These are phyloP conservation scores for Globisporangium acanthophoron DNA, from an alignment of 352 stramenopile species.

Conservation along the genomic window DNA sequence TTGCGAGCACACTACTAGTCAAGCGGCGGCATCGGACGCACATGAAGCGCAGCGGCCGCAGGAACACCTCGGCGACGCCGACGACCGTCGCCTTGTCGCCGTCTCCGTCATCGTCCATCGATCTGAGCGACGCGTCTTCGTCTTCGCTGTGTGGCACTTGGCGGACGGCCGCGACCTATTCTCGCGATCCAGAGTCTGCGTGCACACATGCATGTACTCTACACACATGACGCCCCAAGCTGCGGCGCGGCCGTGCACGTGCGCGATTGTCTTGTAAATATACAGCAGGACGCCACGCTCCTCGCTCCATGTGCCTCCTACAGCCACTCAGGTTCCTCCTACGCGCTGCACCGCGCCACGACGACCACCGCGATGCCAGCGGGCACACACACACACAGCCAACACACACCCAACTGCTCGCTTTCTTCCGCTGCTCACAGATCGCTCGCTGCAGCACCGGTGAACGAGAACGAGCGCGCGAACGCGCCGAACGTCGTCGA, in stretches of 20 bases:
- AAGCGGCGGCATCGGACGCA: conserved; percentile 7
- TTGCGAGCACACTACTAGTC: no score
- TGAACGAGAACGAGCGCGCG: conserved; percentile 72
- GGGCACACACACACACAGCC: no score
- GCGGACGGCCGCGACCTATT: no score
- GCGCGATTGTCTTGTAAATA: conserved; percentile 9
- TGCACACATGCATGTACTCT: background rate
- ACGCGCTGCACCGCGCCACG: background rate
- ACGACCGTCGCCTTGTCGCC: conserved; percentile 19
- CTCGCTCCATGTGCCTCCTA: background rate
- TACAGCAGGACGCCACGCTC: conserved; percentile 17
- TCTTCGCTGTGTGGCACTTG: no score
- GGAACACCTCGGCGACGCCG: conserved; percentile 33
- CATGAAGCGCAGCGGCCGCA: conserved; percentile 52
- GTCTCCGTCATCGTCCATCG: conserved; percentile 5
- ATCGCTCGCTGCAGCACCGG: conserved; percentile 1
- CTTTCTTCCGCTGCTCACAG: background rate
- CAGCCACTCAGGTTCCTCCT: conserved; percentile 7
- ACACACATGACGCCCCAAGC: no score
- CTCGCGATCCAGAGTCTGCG: background rate
- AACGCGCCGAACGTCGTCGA: conserved; percentile 77
- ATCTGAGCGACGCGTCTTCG: background rate
- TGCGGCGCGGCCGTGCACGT: background rate
- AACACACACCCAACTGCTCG: background rate
- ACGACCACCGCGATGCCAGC: background rate